Evolutionary conservation across 129 eudicot species (phyloP), one percentile per base, ranked within the genome.

Genomic region (Oenanthe sinensis): DNA sequence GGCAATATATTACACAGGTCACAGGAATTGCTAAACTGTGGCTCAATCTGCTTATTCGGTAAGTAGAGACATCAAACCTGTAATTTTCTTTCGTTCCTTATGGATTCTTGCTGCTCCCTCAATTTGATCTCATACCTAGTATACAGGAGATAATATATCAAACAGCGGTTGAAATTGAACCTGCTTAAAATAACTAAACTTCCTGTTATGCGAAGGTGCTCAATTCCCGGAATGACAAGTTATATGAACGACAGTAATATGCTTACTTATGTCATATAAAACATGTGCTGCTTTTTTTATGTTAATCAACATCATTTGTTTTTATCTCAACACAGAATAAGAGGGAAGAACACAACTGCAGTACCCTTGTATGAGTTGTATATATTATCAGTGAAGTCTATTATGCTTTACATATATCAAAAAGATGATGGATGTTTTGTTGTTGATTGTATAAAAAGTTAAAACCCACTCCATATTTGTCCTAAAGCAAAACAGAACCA

Each of bases 21-120:
- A 16, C 8, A 50, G 22, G 17, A 39, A 3, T 39, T 39, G 42
- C 42, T 39, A 39, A 17, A 50, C 58, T 50, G 22, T 50, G 22
- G 72, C 39, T 48, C 49, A 36, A 65, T 75, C 63, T 46, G 50
- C 50, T 43, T 26, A 79, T 43, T 65, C 20, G 39, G 22, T 36
- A 50, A n/a, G 69, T 49, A 52, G 63, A 82, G 16, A 52, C 6
- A 71, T 68, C 84, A 87, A 75, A 94, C 98, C 97, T 96, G 99
- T 67, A 85, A 78, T 69, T 89, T 89, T 80, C 99, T 87, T 85
- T 96, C 84, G 80, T 79, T 92, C 81, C 99, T 90, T 80, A 86
- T 82, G 84, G 85, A 79, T 82, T 92, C 97, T 85, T 90, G 99
- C 87, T 92, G 99, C 82, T 96, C 99, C 86, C 97, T 87, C 33